Evolutionary conservation across 306 rosid genomes (phyloP).

Genomic region (Dalbergia oliveri): DNA sequence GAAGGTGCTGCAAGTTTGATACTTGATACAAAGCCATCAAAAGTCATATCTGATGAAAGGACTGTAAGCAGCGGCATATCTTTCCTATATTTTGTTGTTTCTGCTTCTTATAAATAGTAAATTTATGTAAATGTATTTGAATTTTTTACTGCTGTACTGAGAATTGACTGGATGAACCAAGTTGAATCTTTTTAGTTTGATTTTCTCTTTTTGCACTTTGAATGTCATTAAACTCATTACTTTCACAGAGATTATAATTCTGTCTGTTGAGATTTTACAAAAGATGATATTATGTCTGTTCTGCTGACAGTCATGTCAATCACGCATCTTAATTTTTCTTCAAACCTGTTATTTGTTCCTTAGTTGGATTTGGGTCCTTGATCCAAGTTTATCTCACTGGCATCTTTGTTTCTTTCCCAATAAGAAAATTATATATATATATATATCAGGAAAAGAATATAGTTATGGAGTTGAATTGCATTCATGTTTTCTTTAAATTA

Average conservation of each 20-base stretch:
- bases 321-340: background rate
- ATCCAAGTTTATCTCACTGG: too few species aligned
- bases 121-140: slow-evolving; percentile 21
- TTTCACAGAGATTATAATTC: background rate
- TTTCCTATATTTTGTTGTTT: slow-evolving; percentile 39
- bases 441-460: background rate
- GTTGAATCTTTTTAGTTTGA: slow-evolving; percentile 13
- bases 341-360: too few species aligned
- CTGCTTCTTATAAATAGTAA: slow-evolving; percentile 9
- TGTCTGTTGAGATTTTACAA: slow-evolving; percentile 8
- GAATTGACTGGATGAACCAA: slow-evolving; percentile 34
- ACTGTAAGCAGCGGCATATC: slow-evolving; percentile 70
- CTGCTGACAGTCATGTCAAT: slow-evolving; percentile 15
- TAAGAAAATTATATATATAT: background rate
- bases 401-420: background rate
- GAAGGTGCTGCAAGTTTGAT: slow-evolving; percentile 86
- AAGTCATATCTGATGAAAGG: slow-evolving; percentile 83
- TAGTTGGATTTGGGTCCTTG: too few species aligned
- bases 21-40: slow-evolving; percentile 90
- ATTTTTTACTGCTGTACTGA: slow-evolving; percentile 27
- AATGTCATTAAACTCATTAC: slow-evolving; percentile 10
- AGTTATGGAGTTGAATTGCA: background rate
- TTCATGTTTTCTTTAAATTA: slow-evolving; percentile 10
- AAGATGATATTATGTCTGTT: slow-evolving; percentile 23
- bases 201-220: slow-evolving; percentile 21